Base-by-base conservation (phyloP, 2,329 filamentous ascomycete genomes). In the Phaeosphaeria sp. region DNA sequence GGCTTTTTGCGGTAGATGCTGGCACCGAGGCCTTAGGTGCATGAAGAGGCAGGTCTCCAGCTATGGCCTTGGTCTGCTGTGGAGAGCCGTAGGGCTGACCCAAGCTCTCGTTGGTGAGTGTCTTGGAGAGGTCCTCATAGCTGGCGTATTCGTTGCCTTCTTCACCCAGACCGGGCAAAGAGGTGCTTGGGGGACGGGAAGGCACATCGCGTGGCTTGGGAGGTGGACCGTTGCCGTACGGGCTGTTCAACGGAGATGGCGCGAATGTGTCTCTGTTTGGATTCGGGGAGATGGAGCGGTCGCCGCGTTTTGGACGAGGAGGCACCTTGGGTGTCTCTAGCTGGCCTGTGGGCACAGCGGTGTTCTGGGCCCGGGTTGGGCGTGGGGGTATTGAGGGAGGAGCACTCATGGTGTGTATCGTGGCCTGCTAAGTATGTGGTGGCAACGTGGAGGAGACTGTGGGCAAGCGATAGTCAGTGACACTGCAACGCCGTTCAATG, bases 71-170 rank as follows among this genome's bases (percentile, higher is more conserved):
- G 20, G 89, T 93, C 76, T 95, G 89, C 69, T 90, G 85, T 9
- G 90, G 87, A 5, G 86, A 84, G 33, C 59, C 65, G 36, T 63
- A 67, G 55, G 63, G 68, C 55, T 66, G 72, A 33, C 55, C 56
- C 30, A 60, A 65, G 57, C 67, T 72, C 55, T 71, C 76, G 24
- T 65, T 64, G 3, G 71, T 67, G 60, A 72, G 68, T 2, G 74
- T 74, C 55, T 69, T 72, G 47, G 69, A 72, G 36, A 77, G 65
- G 50, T 76, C 74, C 17, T 84, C 79, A 66, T 87, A 80, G 69
- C 86, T 89, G 51, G 87, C 91, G 79, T 97, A 97, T 80, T 97
- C 94, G 66, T 84, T 87, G 61, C 94, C 94, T 80, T 97, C 94
- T 74, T 97, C 89, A 56, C 94, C 94, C 54, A 97, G 84, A 1